phyloP scores from a whole-genome alignment of 306 rosid genomes.

The Corylus heterophylla region DNA sequence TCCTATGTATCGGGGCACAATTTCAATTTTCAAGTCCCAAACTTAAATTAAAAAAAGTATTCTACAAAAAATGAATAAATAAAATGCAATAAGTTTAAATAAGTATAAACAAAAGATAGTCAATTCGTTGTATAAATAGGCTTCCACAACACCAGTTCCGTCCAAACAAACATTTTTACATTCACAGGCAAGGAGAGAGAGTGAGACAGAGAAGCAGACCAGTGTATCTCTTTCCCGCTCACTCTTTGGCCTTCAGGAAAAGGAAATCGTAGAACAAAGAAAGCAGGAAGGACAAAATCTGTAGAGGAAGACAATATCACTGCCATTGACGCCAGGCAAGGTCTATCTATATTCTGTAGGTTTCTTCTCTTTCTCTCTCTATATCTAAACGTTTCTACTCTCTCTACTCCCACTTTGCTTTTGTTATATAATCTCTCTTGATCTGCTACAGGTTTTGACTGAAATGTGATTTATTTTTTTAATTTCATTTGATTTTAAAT shows the following conservation, averaged over 20 bases:
- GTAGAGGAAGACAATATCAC: conserved; percentile 6
- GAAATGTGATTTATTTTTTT: conserved; percentile 4
- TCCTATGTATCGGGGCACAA: too few species aligned
- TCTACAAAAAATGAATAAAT: background rate
- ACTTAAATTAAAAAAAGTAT: background rate
- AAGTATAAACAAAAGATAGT: background rate
- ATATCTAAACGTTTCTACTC: background rate
- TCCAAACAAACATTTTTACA: conserved; percentile 7
- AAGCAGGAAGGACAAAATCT: background rate
- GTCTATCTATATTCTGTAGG: background rate
- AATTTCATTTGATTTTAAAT: background rate
- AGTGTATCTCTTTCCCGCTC: conserved; percentile 20
- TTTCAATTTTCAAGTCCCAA: background rate
- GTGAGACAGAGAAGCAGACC: background rate
- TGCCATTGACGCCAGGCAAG: conserved; percentile 40
- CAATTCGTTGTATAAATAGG: background rate
- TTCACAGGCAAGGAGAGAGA: background rate
- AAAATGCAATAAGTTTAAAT: background rate
- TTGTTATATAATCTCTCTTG: background rate
- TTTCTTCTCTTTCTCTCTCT: background rate
- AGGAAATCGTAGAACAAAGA: background rate
- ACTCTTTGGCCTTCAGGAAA: background rate
- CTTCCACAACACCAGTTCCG: conserved; percentile 8
- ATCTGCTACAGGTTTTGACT: background rate
- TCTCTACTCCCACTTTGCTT: background rate